Evolutionary conservation across 2,329 filamentous ascomycete genomes (phyloP), one percentile per base, ranked within the genome.

Genomic region (Epichloe gansuensis): DNA sequence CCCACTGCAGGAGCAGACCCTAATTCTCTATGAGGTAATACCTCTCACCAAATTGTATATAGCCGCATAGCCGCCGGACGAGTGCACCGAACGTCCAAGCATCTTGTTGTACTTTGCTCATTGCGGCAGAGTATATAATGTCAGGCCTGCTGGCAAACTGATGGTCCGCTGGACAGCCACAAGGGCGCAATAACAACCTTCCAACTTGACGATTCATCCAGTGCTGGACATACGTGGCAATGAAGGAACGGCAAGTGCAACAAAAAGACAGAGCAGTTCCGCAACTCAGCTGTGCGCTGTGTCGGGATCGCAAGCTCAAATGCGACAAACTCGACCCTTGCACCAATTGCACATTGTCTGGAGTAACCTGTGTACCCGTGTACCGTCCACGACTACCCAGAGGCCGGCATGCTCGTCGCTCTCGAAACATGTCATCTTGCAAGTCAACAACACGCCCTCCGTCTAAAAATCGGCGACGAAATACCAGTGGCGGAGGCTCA

Each of bases 291-390:
- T 58, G 56, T 23, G 53, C 52, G 37, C 44, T 56, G 6, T 58
- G 56, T 46, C 53, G 55, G 21, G 56, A 58, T 25, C 56, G 59
- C 50, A 60, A 60, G 52, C 51, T 59, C 45, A 59, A 56, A 44
- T 60, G 59, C 46, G 56, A 60, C 49, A 60, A 59, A 35, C 56
- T 58, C 46, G 53, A 53, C 17, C 59, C 59, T 15, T 60, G 58
- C 50, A 54, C 59, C 8, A 59, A 59, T 37, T 59, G 58, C 37
- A 51, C 50, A 1, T 55, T 53, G 2, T 52, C 55, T 35, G 51
- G 57, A 5, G 37, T 52, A 3, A 50, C 25, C 7, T 60, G 59
- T 37, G 46, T 55, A 7, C 55, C 59, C 7, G 54, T 58, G 8
- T 52, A 59, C 21, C 53, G 56, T 47, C 51, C 51, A 12, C 51